Base-by-base conservation (phyloP, 192 early-diverging fungal species). In the Dimargaris cristalligena region DNA sequence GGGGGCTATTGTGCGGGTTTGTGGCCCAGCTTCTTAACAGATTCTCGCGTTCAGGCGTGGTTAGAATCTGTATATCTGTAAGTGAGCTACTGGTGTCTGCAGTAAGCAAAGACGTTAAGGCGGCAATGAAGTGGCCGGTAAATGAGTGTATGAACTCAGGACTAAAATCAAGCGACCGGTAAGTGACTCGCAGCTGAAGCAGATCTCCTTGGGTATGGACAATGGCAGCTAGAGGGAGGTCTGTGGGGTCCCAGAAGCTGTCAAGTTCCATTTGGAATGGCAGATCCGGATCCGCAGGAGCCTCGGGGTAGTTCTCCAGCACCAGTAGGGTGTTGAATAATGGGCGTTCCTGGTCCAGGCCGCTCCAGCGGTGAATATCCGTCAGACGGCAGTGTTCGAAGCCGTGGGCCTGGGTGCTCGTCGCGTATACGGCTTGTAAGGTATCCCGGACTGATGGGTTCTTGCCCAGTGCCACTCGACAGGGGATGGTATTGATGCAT, bases 401-500 rank as follows among this genome's bases (percentile, higher is more conserved):
- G 16, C 33, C 33, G 20, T 22, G 22, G 1, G 22, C 6, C 3
- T n/a, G 33, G 0, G 32, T 30, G 34, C 55, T n/a, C 18, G 16
- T 9, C 3, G 18, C 34, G 18, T 57, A 34, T 11, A 57, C 1
- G 14, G 55, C 33, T 16, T 38, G 34, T 1, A 57, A 13, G n/a
- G 38, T 34, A 25, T 35, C 55, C 18, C 32, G 3, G 22, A 57
- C n/a, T 2, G 55, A 20, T 0, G 32, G 0, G 4, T 57, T n/a
- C 0, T 9, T 1, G 34, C 3, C 9, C n/a, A 38, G 32, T n/a
- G 4, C n/a, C 20, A 35, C 55, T 11, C 33, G 55, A n/a, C 55
- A 57, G 13, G 55, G 55, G 1, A 57, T 35, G 20, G 55, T 57
- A 35, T 57, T 57, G 55, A 57, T 57, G 28, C 55, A 57, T 16